Evolutionary conservation across 768 basidiomycete genomes (phyloP).

Genomic region (Mycena metata): DNA sequence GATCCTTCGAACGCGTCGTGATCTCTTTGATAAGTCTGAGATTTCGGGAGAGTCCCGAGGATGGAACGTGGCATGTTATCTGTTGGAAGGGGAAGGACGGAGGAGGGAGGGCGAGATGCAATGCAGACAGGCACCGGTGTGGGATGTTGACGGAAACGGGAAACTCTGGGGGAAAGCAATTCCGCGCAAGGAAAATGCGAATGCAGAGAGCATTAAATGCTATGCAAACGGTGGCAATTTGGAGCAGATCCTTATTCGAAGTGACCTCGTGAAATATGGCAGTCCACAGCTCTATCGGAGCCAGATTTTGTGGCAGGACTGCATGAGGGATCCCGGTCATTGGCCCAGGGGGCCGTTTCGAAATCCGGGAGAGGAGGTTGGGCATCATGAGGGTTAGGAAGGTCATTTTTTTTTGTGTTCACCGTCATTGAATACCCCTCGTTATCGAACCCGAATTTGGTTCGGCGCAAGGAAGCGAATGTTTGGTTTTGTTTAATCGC

Average conservation of each 20-base stretch:
- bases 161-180: not conserved
- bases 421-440: too few relatives aligned
- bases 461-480: too few relatives aligned
- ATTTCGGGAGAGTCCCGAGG: not conserved
- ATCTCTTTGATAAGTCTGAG: not conserved
- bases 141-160: not conserved
- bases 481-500: too few relatives aligned
- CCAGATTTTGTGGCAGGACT: not conserved
- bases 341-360: too few relatives aligned
- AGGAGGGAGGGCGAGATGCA: not conserved
- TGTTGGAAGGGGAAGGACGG: not conserved
- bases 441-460: too few relatives aligned
- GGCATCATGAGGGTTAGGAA: too few relatives aligned
- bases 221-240: not conserved
- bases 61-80: not conserved
- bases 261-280: not conserved
- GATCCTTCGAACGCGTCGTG: not conserved
- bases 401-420: too few relatives aligned
- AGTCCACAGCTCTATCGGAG: constrained; percentile 1
- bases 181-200: not conserved
- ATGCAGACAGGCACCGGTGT: not conserved
- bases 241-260: not conserved
- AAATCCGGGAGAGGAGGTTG: too few relatives aligned
- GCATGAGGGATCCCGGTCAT: too few relatives aligned
- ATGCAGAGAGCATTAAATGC: not conserved